Conservation (phyloP, 257 asterid species). For the Solanum pimpinellifolium region DNA sequence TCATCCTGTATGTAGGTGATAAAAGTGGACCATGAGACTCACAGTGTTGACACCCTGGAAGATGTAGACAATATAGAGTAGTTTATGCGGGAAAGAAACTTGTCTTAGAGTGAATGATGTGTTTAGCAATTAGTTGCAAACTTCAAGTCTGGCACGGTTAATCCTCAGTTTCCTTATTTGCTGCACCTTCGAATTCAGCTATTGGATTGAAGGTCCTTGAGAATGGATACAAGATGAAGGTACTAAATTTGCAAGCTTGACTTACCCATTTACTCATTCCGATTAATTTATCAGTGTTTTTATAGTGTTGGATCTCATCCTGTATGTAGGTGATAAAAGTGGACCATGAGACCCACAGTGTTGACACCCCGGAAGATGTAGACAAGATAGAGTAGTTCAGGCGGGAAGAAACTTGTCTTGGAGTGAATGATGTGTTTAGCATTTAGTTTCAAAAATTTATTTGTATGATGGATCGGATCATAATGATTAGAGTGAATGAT, state of each 20-base stretch:
- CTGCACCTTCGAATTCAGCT: constrained; percentile 96
- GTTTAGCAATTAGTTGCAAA: background rate
- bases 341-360: constrained; percentile 64
- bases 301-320: background rate
- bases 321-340: constrained; percentile 55
- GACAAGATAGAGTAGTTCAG: constrained; percentile 50
- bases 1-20: constrained; percentile 31
- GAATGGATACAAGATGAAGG: constrained; percentile 97
- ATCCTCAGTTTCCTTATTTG: constrained; percentile 67
- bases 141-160: constrained; percentile 58
- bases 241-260: background rate
- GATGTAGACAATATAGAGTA: constrained; percentile 55
- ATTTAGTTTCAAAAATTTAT: no score
- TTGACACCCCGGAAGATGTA: constrained; percentile 63
- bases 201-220: constrained; percentile 66
- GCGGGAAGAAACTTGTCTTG: constrained; percentile 43
- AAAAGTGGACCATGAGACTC: constrained; percentile 58
- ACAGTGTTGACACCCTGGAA: constrained; percentile 60
- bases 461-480: no score
- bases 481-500: no score
- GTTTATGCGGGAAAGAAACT: constrained; percentile 45
- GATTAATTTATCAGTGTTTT: background rate
- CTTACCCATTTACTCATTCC: background rate
- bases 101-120: constrained; percentile 16
- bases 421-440: background rate